Percentiles rank a stretch among this genome's conserved stretches.
phyloP scores from a whole-genome alignment of 2,329 filamentous ascomycete genomes.

The Sphaceloma murrayae region DNA sequence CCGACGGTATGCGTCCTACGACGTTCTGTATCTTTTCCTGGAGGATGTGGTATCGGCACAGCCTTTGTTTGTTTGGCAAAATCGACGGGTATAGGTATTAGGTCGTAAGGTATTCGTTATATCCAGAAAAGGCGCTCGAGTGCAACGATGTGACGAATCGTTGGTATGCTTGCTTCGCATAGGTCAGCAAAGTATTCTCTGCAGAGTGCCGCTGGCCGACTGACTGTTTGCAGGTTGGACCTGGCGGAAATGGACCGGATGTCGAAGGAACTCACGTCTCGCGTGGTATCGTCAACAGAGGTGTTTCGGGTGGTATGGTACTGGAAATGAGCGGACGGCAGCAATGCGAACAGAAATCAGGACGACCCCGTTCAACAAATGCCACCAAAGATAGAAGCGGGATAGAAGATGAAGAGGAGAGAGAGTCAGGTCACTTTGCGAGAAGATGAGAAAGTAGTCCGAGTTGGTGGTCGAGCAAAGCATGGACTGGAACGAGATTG shows the following conservation, averaged over 20 bases:
- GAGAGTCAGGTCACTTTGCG: background rate
- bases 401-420: background rate
- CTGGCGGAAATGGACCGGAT: conserved; percentile 7
- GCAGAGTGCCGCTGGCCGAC: too few species aligned
- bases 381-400: conserved; percentile 8
- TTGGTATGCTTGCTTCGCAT: too few species aligned
- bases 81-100: background rate
- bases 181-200: too few species aligned
- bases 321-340: conserved; percentile 14
- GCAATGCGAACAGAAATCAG: conserved; percentile 13
- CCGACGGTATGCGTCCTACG: background rate
- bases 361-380: conserved; percentile 13
- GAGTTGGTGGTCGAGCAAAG: conserved; percentile 10
- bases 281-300: conserved; percentile 13
- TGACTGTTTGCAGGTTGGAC: too few species aligned
- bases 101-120: background rate
- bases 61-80: background rate
- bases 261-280: conserved; percentile 9
- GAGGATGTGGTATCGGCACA: background rate
- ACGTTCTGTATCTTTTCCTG: background rate
- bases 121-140: conserved; percentile 13
- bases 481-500: conserved; percentile 1
- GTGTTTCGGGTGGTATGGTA: background rate
- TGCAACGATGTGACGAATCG: conserved; percentile 2
- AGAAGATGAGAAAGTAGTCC: background rate